Base-by-base conservation (phyloP, 371 early-diverging fungal species). In the Rhizopus sp. region DNA sequence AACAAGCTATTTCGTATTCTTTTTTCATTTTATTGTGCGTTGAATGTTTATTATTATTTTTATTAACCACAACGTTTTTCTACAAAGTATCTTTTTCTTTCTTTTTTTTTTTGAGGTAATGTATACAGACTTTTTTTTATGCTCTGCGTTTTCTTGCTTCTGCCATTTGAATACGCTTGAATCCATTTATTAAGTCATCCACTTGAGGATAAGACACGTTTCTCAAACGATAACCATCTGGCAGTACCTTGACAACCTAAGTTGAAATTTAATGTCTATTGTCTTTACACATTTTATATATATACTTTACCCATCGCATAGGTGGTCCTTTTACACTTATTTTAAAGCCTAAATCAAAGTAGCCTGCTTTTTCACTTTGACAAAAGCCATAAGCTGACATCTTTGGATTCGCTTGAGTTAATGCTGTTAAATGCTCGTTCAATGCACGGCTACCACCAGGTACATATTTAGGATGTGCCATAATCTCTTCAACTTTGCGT, bases 401-500 rank as follows among this genome's bases (percentile, higher is more conserved):
- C 41, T 67, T 73, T n/a, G 85, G 81, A 51, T 81, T 81, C 0
- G 76, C 76, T 50, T 66, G 68, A 4, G 77, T 77, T 7, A 65
- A 60, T 1, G 69, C 63, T 0, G 63, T 63, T 6, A 80, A 55
- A 46, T 75, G 71, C 1, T 73, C 64, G 44, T 69, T 78, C 62
- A 84, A 56, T n/a, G 61, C 66, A 39, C 61, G 45, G 7, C 55
- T 48, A 7, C 75, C 74, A 37, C 79, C 78, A 1, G 69, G 53
- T 30, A 75, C 71, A 70, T 69, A 93, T 68, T 91, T 90, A 13
- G 81, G 77, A 64, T 81, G 85, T 6, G 77, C 66, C 72, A 80
- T 82, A 29, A 88, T 70, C 34, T 86, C 83, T 38, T 88, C 84
- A 2, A 89, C 82, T 61, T 86, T 86, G 44, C 79, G 78, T 41